These are phyloP conservation scores for Fusarium agapanthi DNA, from an alignment of 2,329 filamentous ascomycete species.

Conservation along the genomic window DNA sequence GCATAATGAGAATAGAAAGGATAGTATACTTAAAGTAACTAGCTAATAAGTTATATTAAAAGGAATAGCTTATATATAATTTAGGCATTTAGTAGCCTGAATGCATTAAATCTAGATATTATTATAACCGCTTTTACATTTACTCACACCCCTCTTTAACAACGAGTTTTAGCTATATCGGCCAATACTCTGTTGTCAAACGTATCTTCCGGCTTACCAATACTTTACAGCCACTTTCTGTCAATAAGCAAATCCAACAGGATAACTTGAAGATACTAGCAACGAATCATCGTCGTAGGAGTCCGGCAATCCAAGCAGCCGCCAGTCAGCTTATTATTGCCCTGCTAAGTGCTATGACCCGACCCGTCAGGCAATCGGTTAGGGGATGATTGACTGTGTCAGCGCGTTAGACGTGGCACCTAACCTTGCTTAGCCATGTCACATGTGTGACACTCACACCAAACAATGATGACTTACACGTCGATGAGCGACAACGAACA, in stretches of 20 bases:
- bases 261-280: too few relatives aligned
- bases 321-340: constrained; percentile 11
- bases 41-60: not conserved
- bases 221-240: not conserved
- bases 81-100: not conserved
- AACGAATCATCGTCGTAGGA: too few relatives aligned
- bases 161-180: not conserved
- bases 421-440: not conserved
- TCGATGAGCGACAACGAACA: not conserved
- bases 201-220: not conserved
- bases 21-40: not conserved
- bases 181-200: not conserved
- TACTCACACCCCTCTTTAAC: too few relatives aligned
- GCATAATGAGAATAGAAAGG: not conserved
- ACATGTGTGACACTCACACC: not conserved
- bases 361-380: not conserved
- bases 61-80: not conserved
- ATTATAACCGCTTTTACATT: not conserved
- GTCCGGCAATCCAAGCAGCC: not conserved
- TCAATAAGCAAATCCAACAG: not conserved
- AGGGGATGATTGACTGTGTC: not conserved
- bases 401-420: not conserved
- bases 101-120: not conserved
- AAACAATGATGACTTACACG: not conserved
- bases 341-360: not conserved